A percentile compares a stretch with the other conserved stretches of the same genome.
Conservation (phyloP, 2,329 filamentous ascomycete species). For the Fusarium miscanthi region DNA sequence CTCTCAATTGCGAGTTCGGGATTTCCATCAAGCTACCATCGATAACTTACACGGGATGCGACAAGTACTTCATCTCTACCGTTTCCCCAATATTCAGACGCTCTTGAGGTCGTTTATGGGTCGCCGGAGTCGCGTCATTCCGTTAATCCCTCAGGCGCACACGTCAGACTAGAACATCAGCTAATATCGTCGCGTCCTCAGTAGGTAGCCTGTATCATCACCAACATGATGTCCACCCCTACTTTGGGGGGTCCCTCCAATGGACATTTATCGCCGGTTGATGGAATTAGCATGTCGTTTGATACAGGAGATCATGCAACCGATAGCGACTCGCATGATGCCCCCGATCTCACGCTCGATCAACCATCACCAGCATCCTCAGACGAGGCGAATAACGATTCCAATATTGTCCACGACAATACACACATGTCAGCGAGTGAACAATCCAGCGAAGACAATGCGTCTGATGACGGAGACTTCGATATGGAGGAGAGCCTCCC, state of each 20-base stretch:
- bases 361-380: conserved; percentile 58
- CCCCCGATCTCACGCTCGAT: conserved; percentile 67
- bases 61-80: conserved; percentile 54
- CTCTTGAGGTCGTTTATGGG: conserved; percentile 36
- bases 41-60: conserved; percentile 58
- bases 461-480: conserved; percentile 78
- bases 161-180: conserved; percentile 32
- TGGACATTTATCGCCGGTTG: conserved; percentile 70
- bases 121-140: conserved; percentile 46
- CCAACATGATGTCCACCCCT: conserved; percentile 72
- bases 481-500: conserved; percentile 72
- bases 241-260: conserved; percentile 72
- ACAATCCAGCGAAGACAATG: conserved; percentile 64
- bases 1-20: conserved; percentile 57
- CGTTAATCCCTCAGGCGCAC: conserved; percentile 36
- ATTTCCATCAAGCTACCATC: conserved; percentile 61
- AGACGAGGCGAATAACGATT: conserved; percentile 55
- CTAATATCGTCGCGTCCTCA: conserved; percentile 53
- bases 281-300: conserved; percentile 55
- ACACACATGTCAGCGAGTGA: conserved; percentile 58
- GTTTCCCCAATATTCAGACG: conserved; percentile 35
- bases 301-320: conserved; percentile 50
- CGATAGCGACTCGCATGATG: conserved; percentile 83
- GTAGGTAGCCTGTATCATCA: conserved; percentile 69
- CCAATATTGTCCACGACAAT: conserved; percentile 55